Conservation (phyloP, 208 protist genomes). For the Hexamita inflata region DNA sequence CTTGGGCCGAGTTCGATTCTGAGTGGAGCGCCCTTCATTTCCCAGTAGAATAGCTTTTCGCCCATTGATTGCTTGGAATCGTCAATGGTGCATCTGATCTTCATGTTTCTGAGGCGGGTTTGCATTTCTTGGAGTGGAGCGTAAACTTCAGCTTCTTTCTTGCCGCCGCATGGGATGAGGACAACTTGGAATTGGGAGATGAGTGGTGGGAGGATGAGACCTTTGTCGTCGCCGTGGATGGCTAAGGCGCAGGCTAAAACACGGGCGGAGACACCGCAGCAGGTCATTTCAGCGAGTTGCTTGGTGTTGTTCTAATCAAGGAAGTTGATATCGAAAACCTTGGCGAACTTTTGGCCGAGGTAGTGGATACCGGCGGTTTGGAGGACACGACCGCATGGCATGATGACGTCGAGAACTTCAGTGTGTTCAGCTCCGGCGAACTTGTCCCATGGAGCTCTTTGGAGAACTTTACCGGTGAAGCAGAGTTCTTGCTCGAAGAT, state of each 20-base stretch:
- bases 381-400: conserved; percentile 47
- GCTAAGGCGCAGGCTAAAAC: conserved; percentile 39
- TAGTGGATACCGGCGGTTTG: conserved; percentile 46
- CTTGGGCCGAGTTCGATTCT: conserved; percentile 46
- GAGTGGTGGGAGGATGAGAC: conserved; percentile 41
- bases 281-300: conserved; percentile 41
- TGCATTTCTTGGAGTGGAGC: conserved; percentile 30
- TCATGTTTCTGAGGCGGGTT: conserved; percentile 11
- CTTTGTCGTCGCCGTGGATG: conserved; percentile 45
- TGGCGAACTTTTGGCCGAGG: conserved; percentile 48
- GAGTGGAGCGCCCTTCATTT: conserved; percentile 51
- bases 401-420: conserved; percentile 49
- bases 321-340: conserved; percentile 47
- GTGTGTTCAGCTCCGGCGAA: conserved; percentile 48
- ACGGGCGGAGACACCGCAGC: conserved; percentile 48
- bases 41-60: conserved; percentile 47
- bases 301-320: conserved; percentile 26
- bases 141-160: conserved; percentile 6
- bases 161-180: conserved; percentile 37
- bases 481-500: conserved; percentile 34
- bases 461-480: conserved; percentile 39
- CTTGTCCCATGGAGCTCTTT: conserved; percentile 44
- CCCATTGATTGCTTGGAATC: conserved; percentile 33
- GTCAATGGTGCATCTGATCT: conserved; percentile 34
- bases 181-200: conserved; percentile 41